Conservation (phyloP, 139 green algal species). For the Closterium sp. region DNA sequence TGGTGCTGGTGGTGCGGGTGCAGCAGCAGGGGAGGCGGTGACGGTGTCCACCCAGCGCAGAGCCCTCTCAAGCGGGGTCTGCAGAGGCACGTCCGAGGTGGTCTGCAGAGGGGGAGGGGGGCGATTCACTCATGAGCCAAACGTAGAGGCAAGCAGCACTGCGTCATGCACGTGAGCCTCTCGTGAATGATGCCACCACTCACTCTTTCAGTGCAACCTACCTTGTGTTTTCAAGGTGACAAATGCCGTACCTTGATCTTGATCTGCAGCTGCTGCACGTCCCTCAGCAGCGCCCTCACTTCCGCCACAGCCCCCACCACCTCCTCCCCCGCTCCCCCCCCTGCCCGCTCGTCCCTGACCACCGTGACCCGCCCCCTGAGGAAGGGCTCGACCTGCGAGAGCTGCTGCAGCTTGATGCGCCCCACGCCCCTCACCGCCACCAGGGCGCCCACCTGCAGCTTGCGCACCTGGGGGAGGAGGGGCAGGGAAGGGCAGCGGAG, state of each 20-base stretch:
- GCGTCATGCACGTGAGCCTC: no score
- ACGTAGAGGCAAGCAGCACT: no score
- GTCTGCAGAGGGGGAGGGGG: not conserved
- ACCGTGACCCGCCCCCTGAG: not conserved
- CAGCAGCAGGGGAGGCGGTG: not conserved
- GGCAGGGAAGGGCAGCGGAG: not conserved
- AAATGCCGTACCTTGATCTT: slow-evolving; percentile 23
- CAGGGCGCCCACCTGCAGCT: slow-evolving; percentile 27
- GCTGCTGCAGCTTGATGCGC: slow-evolving; percentile 22
- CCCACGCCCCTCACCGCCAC: slow-evolving; percentile 39
- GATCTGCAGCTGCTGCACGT: slow-evolving; percentile 36
- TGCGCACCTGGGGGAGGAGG: not conserved
- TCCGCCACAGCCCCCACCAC: not conserved
- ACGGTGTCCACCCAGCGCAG: slow-evolving; percentile 24
- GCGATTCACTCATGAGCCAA: no score
- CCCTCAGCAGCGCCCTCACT: not conserved
- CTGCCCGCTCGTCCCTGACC: not conserved
- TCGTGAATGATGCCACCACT: no score
- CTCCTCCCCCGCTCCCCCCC: not conserved
- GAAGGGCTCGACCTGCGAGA: slow-evolving; percentile 36
- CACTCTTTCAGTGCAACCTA: no score
- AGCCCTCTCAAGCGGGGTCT: slow-evolving; percentile 16
- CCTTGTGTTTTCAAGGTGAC: not conserved
- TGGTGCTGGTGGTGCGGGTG: not conserved
- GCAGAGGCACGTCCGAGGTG: not conserved